A percentile compares a stretch with the other conserved stretches of the same genome.
Conservation (phyloP, 306 rosid genomes). For the Potentilla sterilis region DNA sequence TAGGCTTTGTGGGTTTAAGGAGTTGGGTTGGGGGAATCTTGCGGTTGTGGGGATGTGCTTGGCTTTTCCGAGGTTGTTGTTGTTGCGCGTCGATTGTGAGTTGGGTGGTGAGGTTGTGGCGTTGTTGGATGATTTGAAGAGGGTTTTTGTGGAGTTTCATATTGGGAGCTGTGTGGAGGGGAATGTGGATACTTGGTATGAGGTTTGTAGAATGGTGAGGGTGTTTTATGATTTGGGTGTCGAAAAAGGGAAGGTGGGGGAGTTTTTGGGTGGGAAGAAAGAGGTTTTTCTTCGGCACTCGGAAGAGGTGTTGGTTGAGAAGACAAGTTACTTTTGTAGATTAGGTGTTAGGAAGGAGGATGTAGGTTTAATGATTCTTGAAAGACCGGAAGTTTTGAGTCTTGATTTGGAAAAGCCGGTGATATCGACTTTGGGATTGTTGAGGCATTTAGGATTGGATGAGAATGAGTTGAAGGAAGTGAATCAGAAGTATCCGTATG, state of each 20-base stretch:
- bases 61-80: conserved; percentile 53
- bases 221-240: conserved; percentile 58
- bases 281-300: conserved; percentile 41
- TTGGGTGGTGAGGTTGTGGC: conserved; percentile 29
- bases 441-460: conserved; percentile 56
- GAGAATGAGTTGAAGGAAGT: conserved; percentile 28
- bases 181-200: conserved; percentile 57
- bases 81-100: conserved; percentile 36
- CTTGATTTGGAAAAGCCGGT: conserved; percentile 43
- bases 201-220: conserved; percentile 53
- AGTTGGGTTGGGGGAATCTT: conserved; percentile 47
- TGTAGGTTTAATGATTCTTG: conserved; percentile 50
- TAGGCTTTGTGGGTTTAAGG: conserved; percentile 44
- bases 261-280: conserved; percentile 44
- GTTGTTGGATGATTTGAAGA: conserved; percentile 47
- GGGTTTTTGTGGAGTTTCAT: conserved; percentile 46
- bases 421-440: conserved; percentile 51
- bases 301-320: conserved; percentile 47
- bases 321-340: conserved; percentile 47
- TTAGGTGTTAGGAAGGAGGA: conserved; percentile 51
- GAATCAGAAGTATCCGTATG: conserved; percentile 39
- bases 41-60: conserved; percentile 61
- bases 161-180: conserved; percentile 49
- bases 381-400: conserved; percentile 44
- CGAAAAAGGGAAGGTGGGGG: conserved; percentile 41